A percentile compares a stretch with the other conserved stretches of the same genome.
Evolutionary conservation across 768 basidiomycete genomes (phyloP).

Genomic region (Hirschioporus abietinus): DNA sequence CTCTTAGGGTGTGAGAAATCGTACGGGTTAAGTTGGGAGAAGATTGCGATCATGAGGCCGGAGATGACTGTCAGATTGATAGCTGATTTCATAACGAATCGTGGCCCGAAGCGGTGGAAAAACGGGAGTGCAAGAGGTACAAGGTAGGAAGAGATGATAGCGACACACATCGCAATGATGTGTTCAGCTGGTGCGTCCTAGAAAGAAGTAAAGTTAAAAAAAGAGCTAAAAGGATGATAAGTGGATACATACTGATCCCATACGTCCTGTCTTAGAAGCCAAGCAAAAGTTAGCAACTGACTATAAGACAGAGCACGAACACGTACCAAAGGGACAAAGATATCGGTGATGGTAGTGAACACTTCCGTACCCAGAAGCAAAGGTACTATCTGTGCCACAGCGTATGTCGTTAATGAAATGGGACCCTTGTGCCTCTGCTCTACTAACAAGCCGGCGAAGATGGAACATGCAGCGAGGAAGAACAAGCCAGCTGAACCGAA

Average conservation of each 20-base stretch:
- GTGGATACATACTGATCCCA: constrained; percentile 42
- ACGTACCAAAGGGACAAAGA: constrained; percentile 84
- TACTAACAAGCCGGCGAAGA: constrained; percentile 51
- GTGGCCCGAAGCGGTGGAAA: constrained; percentile 60
- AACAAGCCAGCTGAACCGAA: constrained; percentile 77
- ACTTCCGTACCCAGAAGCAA: constrained; percentile 55
- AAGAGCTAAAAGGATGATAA: neutral
- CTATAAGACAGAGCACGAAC: neutral
- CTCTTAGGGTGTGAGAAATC: constrained; percentile 86
- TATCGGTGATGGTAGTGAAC: constrained; percentile 60
- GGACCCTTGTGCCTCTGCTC: constrained; percentile 34
- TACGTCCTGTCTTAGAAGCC: constrained; percentile 65
- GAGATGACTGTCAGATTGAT: constrained; percentile 42
- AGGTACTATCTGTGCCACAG: constrained; percentile 50
- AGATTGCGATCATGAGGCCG: constrained; percentile 50
- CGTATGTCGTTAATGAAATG: constrained; percentile 60
- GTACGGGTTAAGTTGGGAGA: constrained; percentile 59
- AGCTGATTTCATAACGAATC: constrained; percentile 33
- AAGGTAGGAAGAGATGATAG: constrained; percentile 48
- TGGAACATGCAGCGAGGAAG: constrained; percentile 54
- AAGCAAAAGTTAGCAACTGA: constrained; percentile 7
- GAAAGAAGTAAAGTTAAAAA: neutral
- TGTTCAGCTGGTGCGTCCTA: constrained; percentile 80
- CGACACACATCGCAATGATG: constrained; percentile 77
- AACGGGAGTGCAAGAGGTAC: constrained; percentile 66